These are phyloP conservation scores for Hebeloma cylindrosporum DNA, from an alignment of 768 basidiomycete genomes.

Conservation along the genomic window DNA sequence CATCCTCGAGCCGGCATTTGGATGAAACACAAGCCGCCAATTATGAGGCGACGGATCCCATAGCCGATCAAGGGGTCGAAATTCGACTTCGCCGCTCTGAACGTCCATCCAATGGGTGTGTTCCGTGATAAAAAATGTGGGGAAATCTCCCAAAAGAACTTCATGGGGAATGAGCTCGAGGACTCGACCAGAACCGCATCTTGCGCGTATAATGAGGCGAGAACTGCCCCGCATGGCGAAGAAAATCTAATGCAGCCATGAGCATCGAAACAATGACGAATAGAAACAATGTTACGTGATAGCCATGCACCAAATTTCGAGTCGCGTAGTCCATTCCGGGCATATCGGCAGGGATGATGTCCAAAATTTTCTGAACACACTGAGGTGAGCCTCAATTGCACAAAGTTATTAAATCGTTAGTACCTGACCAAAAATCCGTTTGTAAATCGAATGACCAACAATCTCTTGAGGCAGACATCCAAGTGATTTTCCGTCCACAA, in stretches of 20 bases:
- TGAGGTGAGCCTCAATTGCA: background rate
- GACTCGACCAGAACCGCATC: constrained; percentile 14
- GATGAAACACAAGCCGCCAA: constrained; percentile 28
- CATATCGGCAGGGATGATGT: constrained; percentile 34
- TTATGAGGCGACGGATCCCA: constrained; percentile 30
- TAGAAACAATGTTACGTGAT: constrained; percentile 10
- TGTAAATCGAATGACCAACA: constrained; percentile 31
- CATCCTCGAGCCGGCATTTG: constrained; percentile 10
- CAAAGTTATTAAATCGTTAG: background rate
- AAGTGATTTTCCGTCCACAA: constrained; percentile 41
- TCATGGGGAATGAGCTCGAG: constrained; percentile 37
- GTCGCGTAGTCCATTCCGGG: constrained; percentile 35
- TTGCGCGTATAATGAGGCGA: constrained; percentile 33
- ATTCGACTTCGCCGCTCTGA: constrained; percentile 25
- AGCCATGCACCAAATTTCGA: constrained; percentile 19
- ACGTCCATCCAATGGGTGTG: constrained; percentile 36
- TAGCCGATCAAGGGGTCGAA: constrained; percentile 27
- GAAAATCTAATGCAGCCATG: constrained; percentile 30
- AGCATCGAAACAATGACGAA: background rate
- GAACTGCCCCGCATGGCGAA: constrained; percentile 23
- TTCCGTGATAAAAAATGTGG: constrained; percentile 26
- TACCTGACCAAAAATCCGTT: constrained; percentile 36
- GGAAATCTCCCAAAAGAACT: constrained; percentile 29
- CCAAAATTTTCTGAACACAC: constrained; percentile 27
- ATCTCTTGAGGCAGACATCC: constrained; percentile 38